Evolutionary conservation across 192 early-diverging fungal species (phyloP).

Genomic region (Dissophora globulifera): DNA sequence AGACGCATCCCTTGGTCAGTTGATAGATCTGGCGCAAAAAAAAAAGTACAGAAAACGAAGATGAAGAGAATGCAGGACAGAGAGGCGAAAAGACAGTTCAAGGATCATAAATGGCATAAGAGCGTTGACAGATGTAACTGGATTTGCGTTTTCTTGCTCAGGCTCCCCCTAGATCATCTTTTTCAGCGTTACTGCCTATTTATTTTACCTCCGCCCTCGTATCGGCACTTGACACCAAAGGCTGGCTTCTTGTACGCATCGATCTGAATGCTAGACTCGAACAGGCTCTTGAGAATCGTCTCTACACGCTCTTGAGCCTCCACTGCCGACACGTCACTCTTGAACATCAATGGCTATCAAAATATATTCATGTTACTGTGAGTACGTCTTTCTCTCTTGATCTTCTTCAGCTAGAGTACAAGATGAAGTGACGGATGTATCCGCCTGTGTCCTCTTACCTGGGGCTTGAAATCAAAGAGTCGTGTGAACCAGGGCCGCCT

Average conservation of each 20-base stretch:
- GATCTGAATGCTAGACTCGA: constrained; percentile 22
- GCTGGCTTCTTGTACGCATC: constrained; percentile 13
- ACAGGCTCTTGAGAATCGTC: constrained; percentile 23
- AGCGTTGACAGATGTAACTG: neutral
- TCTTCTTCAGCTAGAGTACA: no score
- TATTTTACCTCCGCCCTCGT: constrained; percentile 33
- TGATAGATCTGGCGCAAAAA: neutral
- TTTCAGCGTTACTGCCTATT: neutral
- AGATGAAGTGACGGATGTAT: no score
- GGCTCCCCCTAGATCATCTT: no score
- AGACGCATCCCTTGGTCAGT: neutral
- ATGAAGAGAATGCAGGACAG: no score
- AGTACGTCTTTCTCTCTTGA: no score
- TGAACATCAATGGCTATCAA: constrained; percentile 26
- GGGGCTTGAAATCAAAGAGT: constrained; percentile 50
- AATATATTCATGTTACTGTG: no score
- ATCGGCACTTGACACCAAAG: constrained; percentile 36
- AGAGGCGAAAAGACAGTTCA: no score
- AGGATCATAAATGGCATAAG: neutral
- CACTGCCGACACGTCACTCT: constrained; percentile 22
- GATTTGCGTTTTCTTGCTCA: neutral
- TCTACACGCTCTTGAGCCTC: constrained; percentile 40
- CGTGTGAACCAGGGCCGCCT: constrained; percentile 39
- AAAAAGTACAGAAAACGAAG: neutral
- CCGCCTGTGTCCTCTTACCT: no score